These are phyloP conservation scores for Globisporangium echinulatum DNA, from an alignment of 352 stramenopile genomes.

Conservation along the genomic window DNA sequence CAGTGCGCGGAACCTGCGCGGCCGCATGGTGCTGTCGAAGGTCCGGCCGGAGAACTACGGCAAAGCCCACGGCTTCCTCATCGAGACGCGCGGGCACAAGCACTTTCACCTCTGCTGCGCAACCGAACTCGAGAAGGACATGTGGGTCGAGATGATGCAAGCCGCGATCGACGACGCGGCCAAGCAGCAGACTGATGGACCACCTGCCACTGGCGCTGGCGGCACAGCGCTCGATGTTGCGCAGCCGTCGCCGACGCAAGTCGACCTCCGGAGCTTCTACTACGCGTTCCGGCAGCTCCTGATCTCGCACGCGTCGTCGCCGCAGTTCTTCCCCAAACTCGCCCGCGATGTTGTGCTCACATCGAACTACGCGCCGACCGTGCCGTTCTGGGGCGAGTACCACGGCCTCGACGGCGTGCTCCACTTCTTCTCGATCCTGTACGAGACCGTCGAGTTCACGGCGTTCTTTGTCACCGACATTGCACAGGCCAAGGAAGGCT, in stretches of 20 bases:
- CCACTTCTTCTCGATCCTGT: conserved; percentile 87
- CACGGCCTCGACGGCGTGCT: conserved; percentile 82
- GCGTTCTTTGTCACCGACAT: conserved; percentile 88
- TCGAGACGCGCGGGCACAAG: conserved; percentile 86
- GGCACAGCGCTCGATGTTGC: conserved; percentile 7
- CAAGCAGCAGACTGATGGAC: conserved; percentile 21
- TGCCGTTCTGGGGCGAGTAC: conserved; percentile 87
- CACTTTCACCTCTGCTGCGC: conserved; percentile 84
- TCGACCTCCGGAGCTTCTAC: conserved; percentile 84
- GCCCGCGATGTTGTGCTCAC: conserved; percentile 78
- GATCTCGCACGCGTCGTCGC: conserved; percentile 83
- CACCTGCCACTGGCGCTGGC: conserved; percentile 14
- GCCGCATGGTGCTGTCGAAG: conserved; percentile 75
- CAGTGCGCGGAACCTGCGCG: conserved; percentile 70
- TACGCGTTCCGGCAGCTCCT: conserved; percentile 82
- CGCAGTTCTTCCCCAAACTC: conserved; percentile 86
- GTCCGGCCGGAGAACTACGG: conserved; percentile 83
- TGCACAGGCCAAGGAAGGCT: conserved; percentile 77
- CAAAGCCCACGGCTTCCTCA: conserved; percentile 83
- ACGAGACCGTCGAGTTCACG: conserved; percentile 86
- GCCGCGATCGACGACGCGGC: conserved; percentile 75
- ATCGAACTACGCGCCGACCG: conserved; percentile 84
- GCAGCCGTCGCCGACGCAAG: conserved; percentile 62
- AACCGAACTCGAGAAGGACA: conserved; percentile 85
- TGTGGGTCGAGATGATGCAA: conserved; percentile 91